Evolutionary conservation across 139 green algal genomes (phyloP).

Genomic region (Chlamydomonas sp.): DNA sequence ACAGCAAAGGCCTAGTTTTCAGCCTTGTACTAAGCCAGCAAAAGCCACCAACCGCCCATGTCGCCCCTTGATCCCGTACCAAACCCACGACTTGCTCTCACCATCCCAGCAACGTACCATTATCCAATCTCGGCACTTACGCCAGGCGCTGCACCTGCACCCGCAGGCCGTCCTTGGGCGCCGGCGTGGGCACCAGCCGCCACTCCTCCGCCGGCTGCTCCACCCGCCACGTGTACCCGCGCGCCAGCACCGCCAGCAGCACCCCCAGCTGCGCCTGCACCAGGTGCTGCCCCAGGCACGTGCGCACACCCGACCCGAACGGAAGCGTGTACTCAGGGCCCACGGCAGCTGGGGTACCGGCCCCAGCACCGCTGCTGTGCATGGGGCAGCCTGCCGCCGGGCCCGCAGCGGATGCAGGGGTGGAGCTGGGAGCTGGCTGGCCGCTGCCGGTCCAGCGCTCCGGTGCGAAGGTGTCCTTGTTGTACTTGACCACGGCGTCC

Average conservation of each 20-base stretch:
- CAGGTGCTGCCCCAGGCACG: slow-evolving; percentile 7
- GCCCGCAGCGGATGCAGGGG: not conserved
- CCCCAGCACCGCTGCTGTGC: not conserved
- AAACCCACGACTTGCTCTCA: no score
- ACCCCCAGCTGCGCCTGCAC: slow-evolving; percentile 5
- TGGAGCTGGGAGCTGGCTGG: not conserved
- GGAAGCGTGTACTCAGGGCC: not conserved
- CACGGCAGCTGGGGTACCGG: not conserved
- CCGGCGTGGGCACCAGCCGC: slow-evolving; percentile 18
- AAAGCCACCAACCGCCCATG: no score
- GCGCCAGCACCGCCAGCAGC: slow-evolving; percentile 11
- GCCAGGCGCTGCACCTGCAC: not conserved
- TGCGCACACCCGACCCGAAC: slow-evolving; percentile 21
- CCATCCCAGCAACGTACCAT: no score
- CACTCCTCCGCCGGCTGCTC: slow-evolving; percentile 1
- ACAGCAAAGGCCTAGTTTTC: no score
- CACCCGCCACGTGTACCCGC: not conserved
- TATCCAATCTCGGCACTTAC: no score
- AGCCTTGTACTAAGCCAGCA: no score
- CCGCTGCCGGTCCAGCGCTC: not conserved
- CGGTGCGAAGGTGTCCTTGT: slow-evolving; percentile 17
- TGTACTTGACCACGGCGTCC: slow-evolving; percentile 14
- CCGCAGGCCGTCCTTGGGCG: slow-evolving; percentile 9
- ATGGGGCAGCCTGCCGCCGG: not conserved
- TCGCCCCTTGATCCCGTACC: no score